phyloP scores from a whole-genome alignment of 495 filamentous ascomycete genomes.

The Podospora bellae-mahoneyi region DNA sequence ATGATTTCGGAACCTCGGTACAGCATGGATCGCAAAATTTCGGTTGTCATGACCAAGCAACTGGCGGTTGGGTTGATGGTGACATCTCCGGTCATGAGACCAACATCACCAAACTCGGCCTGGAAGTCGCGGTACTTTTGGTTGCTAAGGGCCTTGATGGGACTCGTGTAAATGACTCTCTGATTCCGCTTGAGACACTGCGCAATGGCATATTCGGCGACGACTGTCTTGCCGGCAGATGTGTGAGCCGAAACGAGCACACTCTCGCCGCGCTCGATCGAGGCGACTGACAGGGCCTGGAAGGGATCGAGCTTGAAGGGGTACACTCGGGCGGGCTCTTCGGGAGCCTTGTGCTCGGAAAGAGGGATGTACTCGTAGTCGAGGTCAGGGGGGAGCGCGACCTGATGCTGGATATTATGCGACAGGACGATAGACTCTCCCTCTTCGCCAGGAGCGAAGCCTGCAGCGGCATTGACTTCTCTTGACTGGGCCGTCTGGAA shows the following conservation, averaged over 20 bases:
- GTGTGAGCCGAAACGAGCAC: conserved; percentile 96
- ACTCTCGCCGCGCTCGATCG: conserved; percentile 92
- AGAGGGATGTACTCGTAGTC: conserved; percentile 88
- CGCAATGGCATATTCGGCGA: conserved; percentile 96
- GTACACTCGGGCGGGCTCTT: conserved; percentile 76
- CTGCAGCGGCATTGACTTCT: conserved; percentile 77
- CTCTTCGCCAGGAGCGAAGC: conserved; percentile 67
- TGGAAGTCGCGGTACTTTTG: conserved; percentile 97
- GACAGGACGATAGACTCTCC: conserved; percentile 69
- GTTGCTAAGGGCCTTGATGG: conserved; percentile 97
- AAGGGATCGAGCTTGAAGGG: conserved; percentile 94
- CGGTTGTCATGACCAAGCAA: conserved; percentile 98
- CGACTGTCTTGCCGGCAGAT: conserved; percentile 95
- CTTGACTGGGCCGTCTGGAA: conserved; percentile 95
- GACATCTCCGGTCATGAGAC: conserved; percentile 97
- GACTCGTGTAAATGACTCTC: conserved; percentile 97
- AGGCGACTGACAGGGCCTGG: conserved; percentile 86
- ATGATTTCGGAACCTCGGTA: conserved; percentile 98
- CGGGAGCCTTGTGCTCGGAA: conserved; percentile 81
- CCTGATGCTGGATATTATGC: conserved; percentile 98
- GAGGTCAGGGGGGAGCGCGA: conserved; percentile 80
- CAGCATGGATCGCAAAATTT: conserved; percentile 98
- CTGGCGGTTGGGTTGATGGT: conserved; percentile 98
- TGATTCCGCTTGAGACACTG: conserved; percentile 96
- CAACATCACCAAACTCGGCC: conserved; percentile 93